Evolutionary conservation across 2,329 filamentous ascomycete species (phyloP).

Genomic region (Fusarium duplospermum): DNA sequence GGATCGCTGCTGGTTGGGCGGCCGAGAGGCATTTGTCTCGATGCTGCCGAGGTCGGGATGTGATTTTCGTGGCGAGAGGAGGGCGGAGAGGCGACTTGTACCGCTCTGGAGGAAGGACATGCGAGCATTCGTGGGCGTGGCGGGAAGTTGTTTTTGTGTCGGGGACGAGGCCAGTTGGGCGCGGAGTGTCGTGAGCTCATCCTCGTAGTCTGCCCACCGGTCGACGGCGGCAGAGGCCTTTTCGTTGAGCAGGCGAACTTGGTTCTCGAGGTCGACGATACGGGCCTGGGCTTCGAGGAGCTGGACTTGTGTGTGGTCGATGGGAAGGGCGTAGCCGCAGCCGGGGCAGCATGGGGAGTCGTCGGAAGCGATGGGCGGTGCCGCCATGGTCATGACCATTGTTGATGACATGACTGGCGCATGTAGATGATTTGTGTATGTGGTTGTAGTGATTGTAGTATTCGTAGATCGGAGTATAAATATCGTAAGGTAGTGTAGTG

Average conservation of each 20-base stretch:
- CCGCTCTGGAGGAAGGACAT: slow-evolving; percentile 60
- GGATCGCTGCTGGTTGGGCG: slow-evolving; percentile 29
- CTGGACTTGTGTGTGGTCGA: slow-evolving; percentile 53
- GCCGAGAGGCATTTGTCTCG: slow-evolving; percentile 30
- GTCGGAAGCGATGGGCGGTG: slow-evolving; percentile 20
- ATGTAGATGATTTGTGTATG: not conserved
- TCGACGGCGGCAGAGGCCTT: slow-evolving; percentile 75
- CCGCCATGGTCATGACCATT: slow-evolving; percentile 52
- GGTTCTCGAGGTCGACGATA: slow-evolving; percentile 76
- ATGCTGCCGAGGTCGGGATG: slow-evolving; percentile 46
- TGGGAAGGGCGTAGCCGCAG: slow-evolving; percentile 59
- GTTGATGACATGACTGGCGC: slow-evolving; percentile 42
- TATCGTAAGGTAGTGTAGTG: not conserved
- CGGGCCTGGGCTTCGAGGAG: slow-evolving; percentile 68
- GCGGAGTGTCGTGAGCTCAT: slow-evolving; percentile 74
- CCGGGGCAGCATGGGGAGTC: slow-evolving; percentile 59
- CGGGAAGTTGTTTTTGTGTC: slow-evolving; percentile 29
- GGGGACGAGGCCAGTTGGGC: slow-evolving; percentile 47
- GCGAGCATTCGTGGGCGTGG: slow-evolving; percentile 46
- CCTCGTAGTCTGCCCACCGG: slow-evolving; percentile 82
- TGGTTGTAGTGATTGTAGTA: not conserved
- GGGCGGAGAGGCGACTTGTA: slow-evolving; percentile 58
- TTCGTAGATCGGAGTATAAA: not conserved
- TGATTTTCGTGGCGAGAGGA: slow-evolving; percentile 61
- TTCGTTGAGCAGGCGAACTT: slow-evolving; percentile 76